A percentile compares a stretch with the other conserved stretches of the same genome.
Conservation (phyloP, 371 early-diverging fungal species). For the Rhizopus arrhizus region DNA sequence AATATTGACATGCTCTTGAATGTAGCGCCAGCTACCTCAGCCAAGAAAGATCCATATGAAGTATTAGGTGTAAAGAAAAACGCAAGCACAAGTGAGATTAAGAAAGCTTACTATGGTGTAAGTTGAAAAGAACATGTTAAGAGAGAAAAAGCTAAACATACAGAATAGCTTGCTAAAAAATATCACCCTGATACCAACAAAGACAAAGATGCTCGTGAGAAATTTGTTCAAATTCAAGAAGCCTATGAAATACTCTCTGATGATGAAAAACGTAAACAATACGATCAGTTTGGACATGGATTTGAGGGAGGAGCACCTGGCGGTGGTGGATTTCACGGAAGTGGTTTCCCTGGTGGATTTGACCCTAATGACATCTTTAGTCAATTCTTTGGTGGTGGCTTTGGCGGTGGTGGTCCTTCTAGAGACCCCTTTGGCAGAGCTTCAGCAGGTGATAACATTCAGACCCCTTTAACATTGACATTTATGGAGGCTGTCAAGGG, state of each 20-base stretch:
- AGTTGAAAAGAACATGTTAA: not conserved
- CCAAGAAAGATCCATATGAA: conserved; percentile 79
- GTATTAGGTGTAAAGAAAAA: conserved; percentile 77
- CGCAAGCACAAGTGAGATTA: conserved; percentile 85
- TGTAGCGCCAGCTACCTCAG: not conserved
- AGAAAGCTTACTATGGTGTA: conserved; percentile 91
- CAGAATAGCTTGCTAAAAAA: conserved; percentile 80
- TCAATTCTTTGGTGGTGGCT: conserved; percentile 71
- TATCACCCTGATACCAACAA: conserved; percentile 97
- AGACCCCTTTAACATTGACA: conserved; percentile 56
- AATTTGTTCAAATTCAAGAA: conserved; percentile 93
- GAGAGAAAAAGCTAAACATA: conserved; percentile 5
- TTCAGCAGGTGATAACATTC: conserved; percentile 52
- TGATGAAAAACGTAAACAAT: conserved; percentile 80
- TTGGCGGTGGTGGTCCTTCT: conserved; percentile 44
- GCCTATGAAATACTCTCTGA: conserved; percentile 96
- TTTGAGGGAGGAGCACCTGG: conserved; percentile 18
- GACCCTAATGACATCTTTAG: conserved; percentile 67
- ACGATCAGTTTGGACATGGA: conserved; percentile 84
- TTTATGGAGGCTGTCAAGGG: conserved; percentile 94
- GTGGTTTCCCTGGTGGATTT: conserved; percentile 61
- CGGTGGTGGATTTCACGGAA: conserved; percentile 16
- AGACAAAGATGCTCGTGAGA: conserved; percentile 83
- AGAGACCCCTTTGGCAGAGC: conserved; percentile 25
- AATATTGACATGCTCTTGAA: not conserved